Evolutionary conservation across 169 alveolate genomes (phyloP).

Genomic region (Cryptosporidium parvum): DNA sequence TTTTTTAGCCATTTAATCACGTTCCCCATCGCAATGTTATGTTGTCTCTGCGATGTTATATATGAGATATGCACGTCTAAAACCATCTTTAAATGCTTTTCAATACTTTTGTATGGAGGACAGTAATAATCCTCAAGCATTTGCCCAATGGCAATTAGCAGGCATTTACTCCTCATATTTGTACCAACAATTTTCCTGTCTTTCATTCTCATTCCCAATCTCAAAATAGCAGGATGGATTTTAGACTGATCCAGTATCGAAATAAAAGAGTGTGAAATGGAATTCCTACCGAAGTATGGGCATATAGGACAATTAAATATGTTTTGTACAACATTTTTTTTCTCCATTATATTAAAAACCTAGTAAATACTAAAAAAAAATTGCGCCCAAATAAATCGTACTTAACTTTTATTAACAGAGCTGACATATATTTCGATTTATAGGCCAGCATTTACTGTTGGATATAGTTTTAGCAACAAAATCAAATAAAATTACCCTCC

Average conservation of each 20-base stretch:
- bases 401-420: not conserved
- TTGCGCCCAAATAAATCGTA: conserved; percentile 9
- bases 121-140: conserved; percentile 80
- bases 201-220: conserved; percentile 81
- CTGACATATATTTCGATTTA: not conserved
- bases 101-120: conserved; percentile 81
- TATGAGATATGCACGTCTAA: conserved; percentile 80
- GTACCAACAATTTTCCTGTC: conserved; percentile 77
- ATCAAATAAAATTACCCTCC: not conserved
- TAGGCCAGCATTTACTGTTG: not conserved
- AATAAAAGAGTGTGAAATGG: conserved; percentile 20
- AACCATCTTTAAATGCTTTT: conserved; percentile 78
- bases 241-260: conserved; percentile 74
- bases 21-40: conserved; percentile 82
- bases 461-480: not conserved
- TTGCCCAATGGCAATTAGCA: conserved; percentile 79
- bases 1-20: conserved; percentile 81
- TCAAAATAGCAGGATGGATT: conserved; percentile 80
- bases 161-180: conserved; percentile 79
- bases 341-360: conserved; percentile 16
- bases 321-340: conserved; percentile 33
- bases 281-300: conserved; percentile 18
- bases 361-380: not conserved
- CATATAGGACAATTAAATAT: conserved; percentile 40
- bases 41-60: conserved; percentile 80